Evolutionary conservation across 2,329 filamentous ascomycete genomes (phyloP).

Genomic region (Chrysoporthe austroafricana): DNA sequence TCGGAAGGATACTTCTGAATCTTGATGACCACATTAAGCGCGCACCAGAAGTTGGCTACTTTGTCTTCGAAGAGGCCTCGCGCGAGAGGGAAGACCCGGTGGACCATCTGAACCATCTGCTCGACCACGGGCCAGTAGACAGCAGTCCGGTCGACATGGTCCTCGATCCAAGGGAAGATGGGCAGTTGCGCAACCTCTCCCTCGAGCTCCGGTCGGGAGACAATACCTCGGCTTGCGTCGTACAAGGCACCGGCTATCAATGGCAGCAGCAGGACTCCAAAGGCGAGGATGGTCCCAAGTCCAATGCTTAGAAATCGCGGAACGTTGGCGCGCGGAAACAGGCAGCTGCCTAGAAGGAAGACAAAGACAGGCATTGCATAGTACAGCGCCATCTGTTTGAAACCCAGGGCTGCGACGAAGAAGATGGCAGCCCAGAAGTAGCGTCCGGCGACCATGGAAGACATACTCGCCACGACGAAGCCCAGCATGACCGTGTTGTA

Average conservation of each 20-base stretch:
- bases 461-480: constrained; percentile 82
- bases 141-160: constrained; percentile 65
- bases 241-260: constrained; percentile 73
- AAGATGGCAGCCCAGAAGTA: constrained; percentile 89
- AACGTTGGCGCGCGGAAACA: constrained; percentile 73
- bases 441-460: constrained; percentile 83
- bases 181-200: constrained; percentile 66
- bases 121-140: constrained; percentile 76
- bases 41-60: constrained; percentile 98
- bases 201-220: constrained; percentile 58
- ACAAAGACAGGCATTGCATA: constrained; percentile 93
- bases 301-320: constrained; percentile 75
- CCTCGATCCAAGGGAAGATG: constrained; percentile 60
- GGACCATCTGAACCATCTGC: constrained; percentile 80
- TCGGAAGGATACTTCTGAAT: constrained; percentile 73
- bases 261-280: constrained; percentile 75
- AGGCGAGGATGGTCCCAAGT: constrained; percentile 71
- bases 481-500: constrained; percentile 99
- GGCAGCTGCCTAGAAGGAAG: constrained; percentile 83
- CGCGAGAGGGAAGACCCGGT: constrained; percentile 94
- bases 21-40: constrained; percentile 87
- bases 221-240: constrained; percentile 67
- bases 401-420: constrained; percentile 91
- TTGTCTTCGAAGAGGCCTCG: constrained; percentile 98
- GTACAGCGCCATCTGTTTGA: constrained; percentile 99